Base-by-base conservation (phyloP, 2,329 filamentous ascomycete species). In the Pyricularia pennisetigena region DNA sequence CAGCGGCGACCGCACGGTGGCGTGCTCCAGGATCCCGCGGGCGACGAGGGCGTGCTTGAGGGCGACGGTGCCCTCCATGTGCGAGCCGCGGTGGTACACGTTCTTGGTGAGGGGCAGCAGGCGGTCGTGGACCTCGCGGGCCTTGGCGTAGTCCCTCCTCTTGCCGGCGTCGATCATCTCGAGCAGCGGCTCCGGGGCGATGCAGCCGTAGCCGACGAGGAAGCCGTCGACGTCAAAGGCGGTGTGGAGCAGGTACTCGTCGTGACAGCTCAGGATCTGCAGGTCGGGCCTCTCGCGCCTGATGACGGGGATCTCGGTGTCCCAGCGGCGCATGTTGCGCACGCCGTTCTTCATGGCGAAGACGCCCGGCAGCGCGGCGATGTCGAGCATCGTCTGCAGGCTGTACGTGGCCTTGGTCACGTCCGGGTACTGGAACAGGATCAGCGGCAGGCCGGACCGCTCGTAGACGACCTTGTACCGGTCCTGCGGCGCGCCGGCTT, bases 311-410 rank as follows among this genome's bases (percentile, higher is more conserved):
- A 85, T 85, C 73, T 85, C 83, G 0, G 81, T 83, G 67, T 85
- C 83, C 83, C 83, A 85, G 23, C 83, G 80, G n/a, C 81, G 79
- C 83, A 85, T 85, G 74, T 85, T 84, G 67, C 83, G 80, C 10
- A 85, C 83, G 24, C 83, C 83, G 70, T 85, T 85, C 78, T 85
- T 85, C 82, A 85, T 85, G 20, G 83, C 83, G 64, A 85, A 83
- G 6, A 83, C 82, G 30, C 83, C 82, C 1, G 82, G 83, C 41
- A 78, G 81, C 8, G 82, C 83, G 2, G 82, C 77, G 67, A 85
- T 84, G 66, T 85, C 82, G 2, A 85, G 79, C 70, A 85, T 79
- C 0, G 82, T 85, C 70, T 84, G 78, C 26, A 85, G 76, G 70
- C 74, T 82, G 72, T 85, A 85, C 0, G 79, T 83, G 3, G 82